Percentiles rank a stretch among this genome's conserved stretches.
These are phyloP conservation scores for Tetradesmus obliquus DNA, from an alignment of 139 green algal species.

Conservation along the genomic window DNA sequence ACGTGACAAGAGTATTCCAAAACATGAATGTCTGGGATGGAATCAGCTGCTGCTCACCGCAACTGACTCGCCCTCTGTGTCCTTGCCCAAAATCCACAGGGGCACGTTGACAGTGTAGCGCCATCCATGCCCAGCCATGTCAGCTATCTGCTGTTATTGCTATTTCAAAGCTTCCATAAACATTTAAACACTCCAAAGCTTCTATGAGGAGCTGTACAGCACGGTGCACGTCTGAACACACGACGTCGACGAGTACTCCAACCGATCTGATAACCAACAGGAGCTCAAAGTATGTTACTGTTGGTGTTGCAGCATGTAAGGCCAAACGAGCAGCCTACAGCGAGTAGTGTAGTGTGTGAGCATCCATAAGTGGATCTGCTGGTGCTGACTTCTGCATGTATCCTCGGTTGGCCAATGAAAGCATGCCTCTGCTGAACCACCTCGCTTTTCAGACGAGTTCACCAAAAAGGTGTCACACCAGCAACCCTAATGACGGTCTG, in stretches of 20 bases:
- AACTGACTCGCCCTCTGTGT: conserved; percentile 59
- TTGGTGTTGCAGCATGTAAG: not conserved
- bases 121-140: conserved; percentile 43
- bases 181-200: not conserved
- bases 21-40: not conserved
- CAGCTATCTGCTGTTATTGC: not conserved
- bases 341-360: not conserved
- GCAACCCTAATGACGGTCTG: not conserved
- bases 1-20: not conserved
- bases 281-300: not conserved
- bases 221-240: not conserved
- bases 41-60: conserved; percentile 44
- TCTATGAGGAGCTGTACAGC: not conserved
- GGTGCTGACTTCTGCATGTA: not conserved
- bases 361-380: not conserved
- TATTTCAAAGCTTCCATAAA: not conserved
- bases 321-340: not conserved
- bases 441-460: not conserved
- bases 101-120: conserved; percentile 64
- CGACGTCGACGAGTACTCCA: not conserved
- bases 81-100: conserved; percentile 63
- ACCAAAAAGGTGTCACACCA: not conserved
- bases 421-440: not conserved
- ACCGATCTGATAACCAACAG: not conserved
- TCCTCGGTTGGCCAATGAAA: not conserved